Percentiles rank a stretch among this genome's conserved stretches.
These are phyloP conservation scores for Cladosporium colombiae DNA, from an alignment of 2,329 filamentous ascomycete genomes.

Conservation along the genomic window DNA sequence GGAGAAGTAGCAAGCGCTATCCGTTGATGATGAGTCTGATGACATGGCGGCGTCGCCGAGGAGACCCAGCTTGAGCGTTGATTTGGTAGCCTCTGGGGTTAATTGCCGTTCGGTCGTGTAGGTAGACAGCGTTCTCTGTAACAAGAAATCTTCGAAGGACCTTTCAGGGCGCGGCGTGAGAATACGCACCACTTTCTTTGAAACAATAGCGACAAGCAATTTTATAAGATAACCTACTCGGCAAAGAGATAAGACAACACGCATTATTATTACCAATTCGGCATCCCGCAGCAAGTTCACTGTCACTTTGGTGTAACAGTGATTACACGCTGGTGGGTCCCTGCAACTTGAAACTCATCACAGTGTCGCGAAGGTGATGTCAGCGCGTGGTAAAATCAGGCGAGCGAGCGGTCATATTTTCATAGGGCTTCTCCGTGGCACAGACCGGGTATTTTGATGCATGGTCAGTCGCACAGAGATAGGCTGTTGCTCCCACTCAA, in stretches of 20 bases:
- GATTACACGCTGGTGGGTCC: background rate
- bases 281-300: background rate
- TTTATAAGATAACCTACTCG: background rate
- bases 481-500: background rate
- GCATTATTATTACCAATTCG: background rate
- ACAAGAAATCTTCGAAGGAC: background rate
- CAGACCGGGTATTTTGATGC: background rate
- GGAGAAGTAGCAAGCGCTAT: background rate
- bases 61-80: background rate
- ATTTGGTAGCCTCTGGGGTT: background rate
- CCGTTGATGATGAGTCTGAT: background rate
- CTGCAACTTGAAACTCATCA: background rate
- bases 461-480: background rate
- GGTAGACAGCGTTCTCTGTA: background rate
- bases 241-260: background rate
- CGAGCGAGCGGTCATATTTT: background rate
- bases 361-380: constrained; percentile 2
- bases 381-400: background rate
- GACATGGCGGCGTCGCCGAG: background rate
- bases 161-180: background rate
- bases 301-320: background rate
- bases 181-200: background rate
- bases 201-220: background rate
- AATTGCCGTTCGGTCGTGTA: background rate
- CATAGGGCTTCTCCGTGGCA: background rate